Conservation (phyloP, 2,329 filamentous ascomycete genomes). For the Pseudonectria foliicola region DNA sequence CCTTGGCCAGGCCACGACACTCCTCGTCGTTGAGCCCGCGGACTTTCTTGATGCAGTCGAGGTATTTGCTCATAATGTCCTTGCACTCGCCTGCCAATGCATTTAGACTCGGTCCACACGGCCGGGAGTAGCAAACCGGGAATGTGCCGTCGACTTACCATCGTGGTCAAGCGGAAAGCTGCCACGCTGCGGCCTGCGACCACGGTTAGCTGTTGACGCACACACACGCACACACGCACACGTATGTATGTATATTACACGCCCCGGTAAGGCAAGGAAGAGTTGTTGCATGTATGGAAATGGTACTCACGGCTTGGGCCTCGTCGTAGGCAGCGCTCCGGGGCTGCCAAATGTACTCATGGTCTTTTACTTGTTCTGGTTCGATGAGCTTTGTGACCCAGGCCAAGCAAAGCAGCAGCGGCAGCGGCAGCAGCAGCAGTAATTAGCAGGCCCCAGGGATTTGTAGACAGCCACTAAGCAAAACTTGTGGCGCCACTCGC, state of each 20-base stretch:
- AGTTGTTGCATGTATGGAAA: too few relatives aligned
- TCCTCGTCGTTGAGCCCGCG: constrained; percentile 79
- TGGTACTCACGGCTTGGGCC: constrained; percentile 62
- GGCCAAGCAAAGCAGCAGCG: too few relatives aligned
- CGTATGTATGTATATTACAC: too few relatives aligned
- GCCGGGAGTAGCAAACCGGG: neutral
- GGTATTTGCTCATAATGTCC: constrained; percentile 74
- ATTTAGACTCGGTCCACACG: neutral
- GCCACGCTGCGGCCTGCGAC: constrained; percentile 70
- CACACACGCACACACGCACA: too few relatives aligned
- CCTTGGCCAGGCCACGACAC: constrained; percentile 79
- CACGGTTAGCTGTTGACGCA: constrained; percentile 5
- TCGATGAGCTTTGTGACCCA: too few relatives aligned
- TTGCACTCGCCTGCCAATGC: constrained; percentile 74
- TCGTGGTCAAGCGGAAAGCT: constrained; percentile 93
- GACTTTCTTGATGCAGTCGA: constrained; percentile 78
- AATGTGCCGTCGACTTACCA: constrained; percentile 33
- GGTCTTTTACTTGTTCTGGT: constrained; percentile 2
- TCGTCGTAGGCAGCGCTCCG: constrained; percentile 56
- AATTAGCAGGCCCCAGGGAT: too few relatives aligned
- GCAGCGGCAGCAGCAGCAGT: too few relatives aligned
- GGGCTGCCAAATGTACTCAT: constrained; percentile 65
- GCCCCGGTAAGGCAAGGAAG: too few relatives aligned
- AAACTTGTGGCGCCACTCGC: too few relatives aligned
- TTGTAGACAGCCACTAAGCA: too few relatives aligned